Evolutionary conservation across 1,139 yeast genomes (phyloP).

Genomic region (Debaryomycetaceae sp.): DNA sequence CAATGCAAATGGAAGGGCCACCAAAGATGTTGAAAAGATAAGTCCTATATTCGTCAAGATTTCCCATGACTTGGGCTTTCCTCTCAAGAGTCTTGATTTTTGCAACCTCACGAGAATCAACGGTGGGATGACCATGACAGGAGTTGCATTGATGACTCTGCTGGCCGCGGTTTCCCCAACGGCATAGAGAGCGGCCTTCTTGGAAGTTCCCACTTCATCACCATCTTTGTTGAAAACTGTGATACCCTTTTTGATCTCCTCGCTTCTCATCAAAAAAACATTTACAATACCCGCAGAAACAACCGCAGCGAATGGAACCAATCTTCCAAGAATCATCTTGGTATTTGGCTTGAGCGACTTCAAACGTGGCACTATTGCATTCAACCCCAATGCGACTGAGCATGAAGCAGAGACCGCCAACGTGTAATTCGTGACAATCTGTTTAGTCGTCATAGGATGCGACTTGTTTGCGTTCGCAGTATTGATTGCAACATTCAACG

Average conservation of each 20-base stretch:
- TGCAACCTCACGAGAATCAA: constrained; percentile 75
- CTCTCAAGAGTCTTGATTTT: constrained; percentile 55
- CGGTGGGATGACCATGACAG: constrained; percentile 95
- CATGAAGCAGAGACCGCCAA: constrained; percentile 94
- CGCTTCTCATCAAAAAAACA: constrained; percentile 92
- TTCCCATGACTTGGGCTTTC: constrained; percentile 62
- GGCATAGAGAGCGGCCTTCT: constrained; percentile 83
- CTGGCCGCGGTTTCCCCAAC: constrained; percentile 97
- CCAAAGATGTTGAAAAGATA: constrained; percentile 79
- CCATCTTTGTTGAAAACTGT: constrained; percentile 69
- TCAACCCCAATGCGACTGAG: constrained; percentile 90
- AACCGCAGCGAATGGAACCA: constrained; percentile 97
- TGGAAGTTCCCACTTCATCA: constrained; percentile 69
- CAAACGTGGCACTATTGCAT: constrained; percentile 80
- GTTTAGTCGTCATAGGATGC: constrained; percentile 78
- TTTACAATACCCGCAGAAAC: constrained; percentile 94
- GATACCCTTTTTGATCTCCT: constrained; percentile 85
- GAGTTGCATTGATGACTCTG: constrained; percentile 93
- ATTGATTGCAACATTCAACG: constrained; percentile 92
- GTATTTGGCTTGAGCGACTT: constrained; percentile 66
- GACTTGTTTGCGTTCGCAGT: constrained; percentile 95
- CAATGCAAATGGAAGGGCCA: constrained; percentile 88
- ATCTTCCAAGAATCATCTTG: constrained; percentile 67
- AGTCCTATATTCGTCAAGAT: constrained; percentile 76
- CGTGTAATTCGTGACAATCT: constrained; percentile 72